A percentile compares a stretch with the other conserved stretches of the same genome.
phyloP scores from a whole-genome alignment of 176 grass and related monocot species.

The sorghum (Sorghum bicolor) region DNA sequence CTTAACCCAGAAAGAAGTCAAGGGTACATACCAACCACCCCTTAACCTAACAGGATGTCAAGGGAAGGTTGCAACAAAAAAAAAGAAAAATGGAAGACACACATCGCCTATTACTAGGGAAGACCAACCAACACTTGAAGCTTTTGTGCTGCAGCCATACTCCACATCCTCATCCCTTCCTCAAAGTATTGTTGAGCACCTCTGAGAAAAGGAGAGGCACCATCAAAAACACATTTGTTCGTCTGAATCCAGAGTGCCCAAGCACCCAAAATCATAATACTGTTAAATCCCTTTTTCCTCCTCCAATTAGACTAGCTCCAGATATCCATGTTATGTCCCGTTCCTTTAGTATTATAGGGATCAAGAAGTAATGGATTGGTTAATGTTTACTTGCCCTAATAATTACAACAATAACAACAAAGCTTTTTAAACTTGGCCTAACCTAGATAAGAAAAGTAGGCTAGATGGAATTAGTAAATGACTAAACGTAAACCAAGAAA shows the following conservation, averaged over 20 bases:
- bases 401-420: background rate
- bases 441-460: slow-evolving; percentile 19
- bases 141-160: background rate
- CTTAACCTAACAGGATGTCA: background rate
- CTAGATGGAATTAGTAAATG: background rate
- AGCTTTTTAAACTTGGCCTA: background rate
- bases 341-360: slow-evolving; percentile 9
- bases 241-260: background rate
- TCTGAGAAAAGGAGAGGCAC: background rate
- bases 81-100: background rate
- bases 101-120: background rate
- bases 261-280: background rate
- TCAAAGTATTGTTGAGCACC: too few species aligned
- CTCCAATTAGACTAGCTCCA: background rate
- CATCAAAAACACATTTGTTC: background rate
- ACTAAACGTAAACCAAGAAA: background rate
- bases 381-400: background rate
- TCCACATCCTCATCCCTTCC: background rate
- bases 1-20: background rate
- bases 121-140: background rate
- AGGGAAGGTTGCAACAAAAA: background rate
- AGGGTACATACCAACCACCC: background rate
- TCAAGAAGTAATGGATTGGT: background rate
- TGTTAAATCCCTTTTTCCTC: background rate
- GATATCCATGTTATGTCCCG: background rate